Percentiles rank a stretch among this genome's conserved stretches.
These are phyloP conservation scores for Hypoxylon sp. DNA, from an alignment of 2,329 filamentous ascomycete species.

Conservation along the genomic window DNA sequence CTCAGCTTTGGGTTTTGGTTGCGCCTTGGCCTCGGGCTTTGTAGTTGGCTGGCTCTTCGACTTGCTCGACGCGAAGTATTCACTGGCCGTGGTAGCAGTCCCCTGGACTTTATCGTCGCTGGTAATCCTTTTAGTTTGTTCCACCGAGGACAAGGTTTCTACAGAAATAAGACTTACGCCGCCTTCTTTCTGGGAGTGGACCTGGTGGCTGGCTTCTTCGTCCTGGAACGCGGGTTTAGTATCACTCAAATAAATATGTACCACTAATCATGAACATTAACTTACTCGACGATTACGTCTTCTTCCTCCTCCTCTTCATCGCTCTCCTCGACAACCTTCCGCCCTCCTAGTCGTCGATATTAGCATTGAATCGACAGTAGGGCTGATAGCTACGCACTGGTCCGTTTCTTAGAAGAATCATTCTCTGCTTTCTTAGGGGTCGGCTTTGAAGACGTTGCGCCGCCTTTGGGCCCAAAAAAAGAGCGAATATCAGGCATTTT, in stretches of 20 bases:
- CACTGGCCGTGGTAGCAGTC: constrained; percentile 65
- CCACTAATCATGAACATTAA: constrained; percentile 14
- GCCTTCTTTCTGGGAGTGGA: constrained; percentile 66
- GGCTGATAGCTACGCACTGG: neutral
- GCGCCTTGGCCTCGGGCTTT: constrained; percentile 56
- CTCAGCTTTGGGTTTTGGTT: constrained; percentile 56
- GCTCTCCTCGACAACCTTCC: constrained; percentile 84
- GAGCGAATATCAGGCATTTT: constrained; percentile 90
- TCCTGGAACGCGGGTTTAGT: constrained; percentile 52
- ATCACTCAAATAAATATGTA: constrained; percentile 2
- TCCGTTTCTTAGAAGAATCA: constrained; percentile 54
- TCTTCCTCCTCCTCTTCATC: constrained; percentile 80
- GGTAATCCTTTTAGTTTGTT: constrained; percentile 26
- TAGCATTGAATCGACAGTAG: constrained; percentile 14
- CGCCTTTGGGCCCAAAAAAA: constrained; percentile 86
- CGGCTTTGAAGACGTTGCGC: constrained; percentile 64
- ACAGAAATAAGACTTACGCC: constrained; percentile 55
- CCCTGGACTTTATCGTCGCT: constrained; percentile 60
- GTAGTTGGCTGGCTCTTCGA: constrained; percentile 56
- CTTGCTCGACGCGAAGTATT: constrained; percentile 67
- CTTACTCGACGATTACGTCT: constrained; percentile 61
- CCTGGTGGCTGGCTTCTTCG: constrained; percentile 68
- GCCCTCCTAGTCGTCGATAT: constrained; percentile 56
- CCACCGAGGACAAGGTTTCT: too few species aligned
- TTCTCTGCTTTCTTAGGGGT: constrained; percentile 60